Evolutionary conservation across 139 green algal species (phyloP), one percentile per base, ranked within the genome.

Genomic region (Chlorella sp.): DNA sequence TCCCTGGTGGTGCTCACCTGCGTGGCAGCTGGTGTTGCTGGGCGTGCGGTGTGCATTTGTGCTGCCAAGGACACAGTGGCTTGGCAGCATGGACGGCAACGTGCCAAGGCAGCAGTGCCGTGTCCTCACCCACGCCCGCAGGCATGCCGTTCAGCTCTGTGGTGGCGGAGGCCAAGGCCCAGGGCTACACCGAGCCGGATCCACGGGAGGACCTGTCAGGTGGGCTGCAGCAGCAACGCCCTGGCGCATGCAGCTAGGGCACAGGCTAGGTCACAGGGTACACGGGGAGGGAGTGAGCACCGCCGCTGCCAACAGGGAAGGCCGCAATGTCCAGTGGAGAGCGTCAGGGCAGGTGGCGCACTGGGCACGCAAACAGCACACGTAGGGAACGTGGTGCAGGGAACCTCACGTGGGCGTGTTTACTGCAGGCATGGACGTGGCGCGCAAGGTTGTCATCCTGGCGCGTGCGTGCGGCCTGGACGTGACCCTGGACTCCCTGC

Each of bases 181-280:
- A 74, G 35, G 95, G 95, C 6, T 99, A 92, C 88, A 99, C 95
- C 0, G 95, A 99, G 80, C 95, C 95, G 0, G 95, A 99, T 75
- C 95, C 95, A 0, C 68, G 95, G 30, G 95, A 99, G 35, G 95
- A 99, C 82, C 85, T 99, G 62, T 87, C 80, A 49, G 83, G 83
- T 85, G 64, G 17, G 59, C n/a, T n/a, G n/a, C n/a, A n/a, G n/a
- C n/a, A n/a, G n/a, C n/a, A n/a, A n/a, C n/a, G n/a, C n/a, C n/a
- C n/a, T n/a, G n/a, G n/a, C n/a, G n/a, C n/a, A n/a, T n/a, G n/a
- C n/a, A n/a, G n/a, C n/a, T n/a, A n/a, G n/a, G n/a, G n/a, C n/a
- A n/a, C n/a, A n/a, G n/a, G n/a, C n/a, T n/a, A n/a, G n/a, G n/a
- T n/a, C n/a, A n/a, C n/a, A n/a, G n/a, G n/a, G n/a, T n/a, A n/a